phyloP scores from a whole-genome alignment of 2,329 filamentous ascomycete species.

The Penicillium sclerotiorum region DNA sequence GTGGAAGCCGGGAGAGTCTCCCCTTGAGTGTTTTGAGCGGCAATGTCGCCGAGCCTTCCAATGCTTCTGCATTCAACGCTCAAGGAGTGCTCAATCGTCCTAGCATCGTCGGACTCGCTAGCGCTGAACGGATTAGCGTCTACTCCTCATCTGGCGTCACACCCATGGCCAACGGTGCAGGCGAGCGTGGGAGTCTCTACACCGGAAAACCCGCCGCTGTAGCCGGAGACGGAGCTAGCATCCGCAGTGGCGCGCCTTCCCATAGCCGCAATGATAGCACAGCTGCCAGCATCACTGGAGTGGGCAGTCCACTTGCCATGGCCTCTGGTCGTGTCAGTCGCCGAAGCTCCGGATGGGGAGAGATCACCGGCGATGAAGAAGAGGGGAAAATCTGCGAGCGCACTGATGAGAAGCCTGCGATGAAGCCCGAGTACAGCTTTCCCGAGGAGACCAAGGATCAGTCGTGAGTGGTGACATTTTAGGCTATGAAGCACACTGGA shows the following conservation, averaged over 20 bases:
- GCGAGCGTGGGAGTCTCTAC: slow-evolving; percentile 82
- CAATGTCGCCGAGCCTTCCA: slow-evolving; percentile 50
- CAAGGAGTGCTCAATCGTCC: slow-evolving; percentile 49
- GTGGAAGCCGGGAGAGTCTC: slow-evolving; percentile 65
- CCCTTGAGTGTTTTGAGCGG: slow-evolving; percentile 64
- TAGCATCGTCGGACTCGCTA: slow-evolving; percentile 57
- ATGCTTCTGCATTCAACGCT: slow-evolving; percentile 43
- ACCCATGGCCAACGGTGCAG: slow-evolving; percentile 57
- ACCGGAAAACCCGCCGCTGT: slow-evolving; percentile 57
- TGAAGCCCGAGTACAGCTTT: slow-evolving; percentile 19
- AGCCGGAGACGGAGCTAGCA: slow-evolving; percentile 70
- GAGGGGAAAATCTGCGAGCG: slow-evolving; percentile 30
- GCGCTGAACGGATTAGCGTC: slow-evolving; percentile 64
- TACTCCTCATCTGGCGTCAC: slow-evolving; percentile 75
- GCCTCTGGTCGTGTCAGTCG: slow-evolving; percentile 43
- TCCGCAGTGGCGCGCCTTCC: slow-evolving; percentile 74
- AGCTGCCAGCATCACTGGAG: slow-evolving; percentile 67
- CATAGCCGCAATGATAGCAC: slow-evolving; percentile 83
- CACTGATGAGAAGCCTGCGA: slow-evolving; percentile 39
- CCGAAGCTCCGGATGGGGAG: slow-evolving; percentile 49
- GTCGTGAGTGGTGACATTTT: slow-evolving; percentile 1
- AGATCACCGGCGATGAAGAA: slow-evolving; percentile 43
- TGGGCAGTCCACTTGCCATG: slow-evolving; percentile 62
- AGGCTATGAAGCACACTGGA: not conserved
- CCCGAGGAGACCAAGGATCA: slow-evolving; percentile 15